phyloP scores from a whole-genome alignment of 1,284 basidiomycete genomes.

The Fomitopsis schrenkii region DNA sequence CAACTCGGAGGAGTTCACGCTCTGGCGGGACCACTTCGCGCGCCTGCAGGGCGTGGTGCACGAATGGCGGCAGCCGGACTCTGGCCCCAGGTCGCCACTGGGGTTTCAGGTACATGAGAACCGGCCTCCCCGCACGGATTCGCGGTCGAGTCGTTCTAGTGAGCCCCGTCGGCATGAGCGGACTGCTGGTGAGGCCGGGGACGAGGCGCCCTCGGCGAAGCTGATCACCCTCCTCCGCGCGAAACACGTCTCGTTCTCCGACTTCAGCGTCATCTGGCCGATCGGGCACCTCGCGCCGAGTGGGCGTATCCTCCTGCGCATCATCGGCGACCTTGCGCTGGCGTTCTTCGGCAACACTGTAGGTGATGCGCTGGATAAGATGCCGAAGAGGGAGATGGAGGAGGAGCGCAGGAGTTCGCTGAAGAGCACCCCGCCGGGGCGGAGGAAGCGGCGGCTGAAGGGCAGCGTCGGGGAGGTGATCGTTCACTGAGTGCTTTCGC shows the following conservation, averaged over 20 bases:
- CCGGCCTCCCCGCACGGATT: neutral
- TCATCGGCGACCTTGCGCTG: conserved; percentile 39
- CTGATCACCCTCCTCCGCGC: conserved; percentile 33
- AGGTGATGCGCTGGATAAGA: conserved; percentile 25
- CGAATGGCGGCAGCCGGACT: conserved; percentile 38
- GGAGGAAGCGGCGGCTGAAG: conserved; percentile 36
- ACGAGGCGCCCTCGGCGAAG: neutral
- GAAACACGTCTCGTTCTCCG: conserved; percentile 55
- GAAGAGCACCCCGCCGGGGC: neutral
- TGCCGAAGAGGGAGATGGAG: conserved; percentile 40
- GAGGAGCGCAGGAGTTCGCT: conserved; percentile 25
- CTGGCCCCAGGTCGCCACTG: neutral
- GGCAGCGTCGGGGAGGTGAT: conserved; percentile 50
- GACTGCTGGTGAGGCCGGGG: neutral
- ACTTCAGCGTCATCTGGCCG: conserved; percentile 42
- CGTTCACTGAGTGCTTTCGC: conserved; percentile 22
- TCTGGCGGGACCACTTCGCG: conserved; percentile 71
- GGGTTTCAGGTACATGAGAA: neutral
- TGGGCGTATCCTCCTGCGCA: conserved; percentile 32
- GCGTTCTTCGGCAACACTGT: conserved; percentile 45
- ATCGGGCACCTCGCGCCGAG: conserved; percentile 18
- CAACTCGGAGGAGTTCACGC: conserved; percentile 70
- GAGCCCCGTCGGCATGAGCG: neutral
- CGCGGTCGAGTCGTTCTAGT: neutral
- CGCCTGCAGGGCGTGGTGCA: conserved; percentile 46